These are phyloP conservation scores for Adansonia digitata DNA, from an alignment of 345 rosid genomes.

Conservation along the genomic window DNA sequence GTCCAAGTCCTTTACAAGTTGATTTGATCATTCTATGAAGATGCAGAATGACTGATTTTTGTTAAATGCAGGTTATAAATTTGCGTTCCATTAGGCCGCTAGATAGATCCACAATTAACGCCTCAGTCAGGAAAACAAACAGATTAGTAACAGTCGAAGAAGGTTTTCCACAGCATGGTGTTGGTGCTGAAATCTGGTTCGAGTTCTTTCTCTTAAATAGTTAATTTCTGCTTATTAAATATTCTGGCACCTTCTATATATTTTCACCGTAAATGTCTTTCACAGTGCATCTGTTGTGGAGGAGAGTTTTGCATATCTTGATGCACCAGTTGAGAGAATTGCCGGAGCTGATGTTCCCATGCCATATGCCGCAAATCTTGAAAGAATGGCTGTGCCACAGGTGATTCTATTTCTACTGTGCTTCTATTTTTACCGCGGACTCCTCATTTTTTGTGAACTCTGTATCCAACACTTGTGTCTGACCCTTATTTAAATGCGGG, in stretches of 20 bases:
- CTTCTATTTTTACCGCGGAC: neutral
- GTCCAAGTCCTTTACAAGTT: neutral
- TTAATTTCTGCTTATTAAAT: neutral
- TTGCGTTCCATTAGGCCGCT: slow-evolving; percentile 83
- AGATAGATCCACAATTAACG: slow-evolving; percentile 72
- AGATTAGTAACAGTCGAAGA: slow-evolving; percentile 92
- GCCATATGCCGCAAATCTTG: slow-evolving; percentile 89
- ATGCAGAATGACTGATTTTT: neutral
- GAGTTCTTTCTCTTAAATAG: neutral
- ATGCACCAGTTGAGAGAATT: slow-evolving; percentile 86
- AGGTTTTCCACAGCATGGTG: slow-evolving; percentile 92
- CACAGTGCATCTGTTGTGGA: slow-evolving; percentile 69
- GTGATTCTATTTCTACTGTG: slow-evolving; percentile 20
- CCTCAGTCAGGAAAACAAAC: slow-evolving; percentile 91
- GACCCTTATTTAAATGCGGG: too few relatives aligned
- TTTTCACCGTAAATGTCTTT: neutral
- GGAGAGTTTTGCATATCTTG: slow-evolving; percentile 82
- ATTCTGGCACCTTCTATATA: neutral
- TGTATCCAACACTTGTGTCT: too few relatives aligned
- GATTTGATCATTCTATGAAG: neutral
- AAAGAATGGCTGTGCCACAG: slow-evolving; percentile 89
- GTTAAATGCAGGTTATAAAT: slow-evolving; percentile 60
- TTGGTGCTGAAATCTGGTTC: slow-evolving; percentile 80
- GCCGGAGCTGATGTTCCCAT: slow-evolving; percentile 89
- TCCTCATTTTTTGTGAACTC: too few relatives aligned